Conservation (phyloP, 2,329 filamentous ascomycete species). For the Talaromyces sp. region DNA sequence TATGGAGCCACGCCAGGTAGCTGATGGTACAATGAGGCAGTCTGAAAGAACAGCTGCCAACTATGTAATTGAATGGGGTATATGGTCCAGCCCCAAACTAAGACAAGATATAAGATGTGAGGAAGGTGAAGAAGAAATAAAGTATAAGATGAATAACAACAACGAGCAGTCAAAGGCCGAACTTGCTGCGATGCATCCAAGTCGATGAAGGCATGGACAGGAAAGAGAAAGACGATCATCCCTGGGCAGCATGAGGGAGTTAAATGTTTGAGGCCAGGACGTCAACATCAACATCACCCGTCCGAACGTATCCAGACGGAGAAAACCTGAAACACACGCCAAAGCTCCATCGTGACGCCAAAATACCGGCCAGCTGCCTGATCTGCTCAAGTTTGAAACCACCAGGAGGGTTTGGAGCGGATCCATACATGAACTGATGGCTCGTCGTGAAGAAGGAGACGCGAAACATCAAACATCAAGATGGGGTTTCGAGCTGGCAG, state of each 20-base stretch:
- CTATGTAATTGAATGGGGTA: not conserved
- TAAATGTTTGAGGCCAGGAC: conserved; percentile 29
- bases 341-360: conserved; percentile 27
- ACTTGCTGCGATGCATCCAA: not conserved
- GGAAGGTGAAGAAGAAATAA: not conserved
- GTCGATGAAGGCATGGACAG: conserved; percentile 4
- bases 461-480: conserved; percentile 9
- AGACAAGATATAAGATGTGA: not conserved
- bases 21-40: not conserved
- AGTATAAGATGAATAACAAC: conserved; percentile 12
- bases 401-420: conserved; percentile 16
- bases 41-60: not conserved
- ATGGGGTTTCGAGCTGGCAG: conserved; percentile 13
- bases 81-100: not conserved
- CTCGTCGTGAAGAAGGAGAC: conserved; percentile 9
- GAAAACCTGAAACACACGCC: conserved; percentile 36
- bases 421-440: conserved; percentile 20
- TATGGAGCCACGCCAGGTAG: not conserved
- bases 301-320: conserved; percentile 21
- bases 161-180: not conserved
- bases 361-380: conserved; percentile 15
- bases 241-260: conserved; percentile 30
- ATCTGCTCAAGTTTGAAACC: conserved; percentile 12
- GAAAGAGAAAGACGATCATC: conserved; percentile 5
- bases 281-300: conserved; percentile 19